A percentile compares a stretch with the other conserved stretches of the same genome.
Conservation (phyloP, 805 yeast genomes). For the Grigorovia humatica region DNA sequence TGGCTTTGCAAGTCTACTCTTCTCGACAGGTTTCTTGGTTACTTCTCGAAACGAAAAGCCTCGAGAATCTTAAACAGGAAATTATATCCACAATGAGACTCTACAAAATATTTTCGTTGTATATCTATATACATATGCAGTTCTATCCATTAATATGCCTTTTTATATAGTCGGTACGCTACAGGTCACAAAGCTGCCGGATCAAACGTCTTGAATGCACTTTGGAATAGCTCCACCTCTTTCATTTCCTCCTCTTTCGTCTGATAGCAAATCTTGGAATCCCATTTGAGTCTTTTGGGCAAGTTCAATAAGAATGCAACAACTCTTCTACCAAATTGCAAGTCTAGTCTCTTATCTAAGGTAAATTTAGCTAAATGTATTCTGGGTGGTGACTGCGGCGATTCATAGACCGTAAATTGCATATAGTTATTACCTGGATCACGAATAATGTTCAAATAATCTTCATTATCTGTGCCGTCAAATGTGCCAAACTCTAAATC, state of each 20-base stretch:
- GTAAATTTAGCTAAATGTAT: slow-evolving; percentile 27
- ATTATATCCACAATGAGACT: too few relatives aligned
- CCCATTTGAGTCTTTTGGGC: slow-evolving; percentile 66
- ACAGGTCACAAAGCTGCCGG: slow-evolving; percentile 18
- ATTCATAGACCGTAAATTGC: slow-evolving; percentile 29
- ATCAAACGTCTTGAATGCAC: slow-evolving; percentile 43
- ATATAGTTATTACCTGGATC: slow-evolving; percentile 24
- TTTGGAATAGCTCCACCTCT: slow-evolving; percentile 57
- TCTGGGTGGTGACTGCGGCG: slow-evolving; percentile 21
- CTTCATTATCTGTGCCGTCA: slow-evolving; percentile 15
- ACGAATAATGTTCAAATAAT: slow-evolving; percentile 22
- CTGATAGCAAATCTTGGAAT: slow-evolving; percentile 49
- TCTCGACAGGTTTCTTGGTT: background rate
- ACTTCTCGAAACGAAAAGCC: background rate
- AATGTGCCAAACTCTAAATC: slow-evolving; percentile 34
- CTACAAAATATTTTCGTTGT: too few relatives aligned
- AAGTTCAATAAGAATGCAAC: slow-evolving; percentile 51
- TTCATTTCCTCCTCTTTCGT: slow-evolving; percentile 46
- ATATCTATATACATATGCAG: too few relatives aligned
- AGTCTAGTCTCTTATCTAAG: slow-evolving; percentile 41
- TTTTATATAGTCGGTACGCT: too few relatives aligned
- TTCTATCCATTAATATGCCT: too few relatives aligned
- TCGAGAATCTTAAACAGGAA: too few relatives aligned
- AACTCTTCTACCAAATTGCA: slow-evolving; percentile 78
- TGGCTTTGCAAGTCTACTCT: background rate